phyloP scores from a whole-genome alignment of 106 monocot species.

The Posidonia australis region DNA sequence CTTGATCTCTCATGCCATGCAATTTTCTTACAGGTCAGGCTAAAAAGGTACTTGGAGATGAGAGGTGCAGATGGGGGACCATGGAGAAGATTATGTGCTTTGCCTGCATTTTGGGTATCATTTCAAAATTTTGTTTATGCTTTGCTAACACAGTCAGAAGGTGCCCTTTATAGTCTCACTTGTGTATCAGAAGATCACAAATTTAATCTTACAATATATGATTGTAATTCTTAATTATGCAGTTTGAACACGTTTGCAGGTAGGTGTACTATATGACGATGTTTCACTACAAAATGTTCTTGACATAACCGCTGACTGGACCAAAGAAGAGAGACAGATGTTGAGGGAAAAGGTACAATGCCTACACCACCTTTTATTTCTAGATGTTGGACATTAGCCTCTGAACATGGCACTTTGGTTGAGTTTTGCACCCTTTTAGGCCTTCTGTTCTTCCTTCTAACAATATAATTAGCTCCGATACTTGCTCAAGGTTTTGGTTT shows the following conservation, averaged over 20 bases:
- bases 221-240: background rate
- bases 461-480: too few relatives aligned
- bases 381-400: background rate
- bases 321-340: constrained; percentile 83
- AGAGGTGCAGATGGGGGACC: constrained; percentile 99
- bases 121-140: background rate
- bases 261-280: constrained; percentile 92
- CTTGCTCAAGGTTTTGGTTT: too few relatives aligned
- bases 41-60: constrained; percentile 98
- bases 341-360: constrained; percentile 68
- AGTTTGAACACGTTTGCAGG: constrained; percentile 25
- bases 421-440: too few relatives aligned
- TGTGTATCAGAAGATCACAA: too few relatives aligned
- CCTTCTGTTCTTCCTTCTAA: background rate
- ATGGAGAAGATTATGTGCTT: constrained; percentile 94
- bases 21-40: constrained; percentile 57
- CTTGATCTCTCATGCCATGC: background rate
- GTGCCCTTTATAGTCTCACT: too few relatives aligned
- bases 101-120: constrained; percentile 94
- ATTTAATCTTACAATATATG: background rate
- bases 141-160: background rate
- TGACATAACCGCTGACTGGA: constrained; percentile 94
- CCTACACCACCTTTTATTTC: background rate
- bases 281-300: constrained; percentile 67
- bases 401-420: background rate